These are phyloP conservation scores for Paraphaeosphaeria minitans DNA, from an alignment of 2,329 filamentous ascomycete genomes.

Conservation along the genomic window DNA sequence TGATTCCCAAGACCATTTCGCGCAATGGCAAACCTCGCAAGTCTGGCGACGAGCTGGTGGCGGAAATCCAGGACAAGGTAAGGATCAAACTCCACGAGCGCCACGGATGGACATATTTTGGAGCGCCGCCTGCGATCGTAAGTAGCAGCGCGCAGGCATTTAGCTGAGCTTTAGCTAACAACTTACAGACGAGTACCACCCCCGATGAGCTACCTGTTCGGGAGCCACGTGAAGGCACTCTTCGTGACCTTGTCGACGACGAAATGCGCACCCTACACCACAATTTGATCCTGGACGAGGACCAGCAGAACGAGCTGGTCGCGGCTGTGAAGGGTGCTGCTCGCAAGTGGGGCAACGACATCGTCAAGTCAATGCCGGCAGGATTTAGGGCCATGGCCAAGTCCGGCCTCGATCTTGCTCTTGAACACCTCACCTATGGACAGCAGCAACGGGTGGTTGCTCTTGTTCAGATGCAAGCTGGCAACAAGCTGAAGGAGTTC, in stretches of 20 bases:
- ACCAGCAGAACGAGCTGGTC: slow-evolving; percentile 21
- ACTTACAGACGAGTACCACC: not conserved
- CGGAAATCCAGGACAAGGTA: slow-evolving; percentile 11
- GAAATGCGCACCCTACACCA: slow-evolving; percentile 3
- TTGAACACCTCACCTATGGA: slow-evolving; percentile 17
- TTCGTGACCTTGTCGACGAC: slow-evolving; percentile 10
- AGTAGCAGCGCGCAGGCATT: slow-evolving; percentile 2
- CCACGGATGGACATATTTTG: not conserved
- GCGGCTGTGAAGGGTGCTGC: slow-evolving; percentile 16
- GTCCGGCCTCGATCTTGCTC: slow-evolving; percentile 20
- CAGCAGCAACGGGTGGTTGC: slow-evolving; percentile 15
- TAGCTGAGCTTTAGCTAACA: not conserved
- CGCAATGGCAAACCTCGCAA: slow-evolving; percentile 8
- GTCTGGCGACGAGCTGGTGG: slow-evolving; percentile 14
- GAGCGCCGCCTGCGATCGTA: slow-evolving; percentile 1
- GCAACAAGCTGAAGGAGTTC: slow-evolving; percentile 4
- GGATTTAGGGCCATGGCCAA: slow-evolving; percentile 6
- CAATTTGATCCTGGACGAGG: slow-evolving; percentile 9
- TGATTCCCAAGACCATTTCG: not conserved
- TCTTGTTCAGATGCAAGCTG: slow-evolving; percentile 9
- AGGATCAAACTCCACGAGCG: slow-evolving; percentile 5
- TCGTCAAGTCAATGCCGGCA: slow-evolving; percentile 9
- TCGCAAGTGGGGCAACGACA: slow-evolving; percentile 18
- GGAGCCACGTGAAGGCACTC: not conserved
- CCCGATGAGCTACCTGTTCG: not conserved